Percentiles rank a stretch among this genome's conserved stretches.
Conservation (phyloP, 2,329 filamentous ascomycete species). For the Trichoderma arundinaceum region DNA sequence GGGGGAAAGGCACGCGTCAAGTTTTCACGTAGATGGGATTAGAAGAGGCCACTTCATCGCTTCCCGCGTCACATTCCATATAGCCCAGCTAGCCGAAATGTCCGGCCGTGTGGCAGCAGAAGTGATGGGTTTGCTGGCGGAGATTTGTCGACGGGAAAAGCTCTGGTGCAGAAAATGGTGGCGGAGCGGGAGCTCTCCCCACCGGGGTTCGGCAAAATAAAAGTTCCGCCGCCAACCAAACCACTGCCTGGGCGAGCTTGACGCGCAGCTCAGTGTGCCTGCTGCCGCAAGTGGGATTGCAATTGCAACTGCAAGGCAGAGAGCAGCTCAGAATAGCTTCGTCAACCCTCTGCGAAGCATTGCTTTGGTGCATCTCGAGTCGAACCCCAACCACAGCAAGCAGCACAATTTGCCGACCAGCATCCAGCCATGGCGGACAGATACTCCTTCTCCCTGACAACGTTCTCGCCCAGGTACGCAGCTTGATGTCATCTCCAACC, state of each 20-base stretch:
- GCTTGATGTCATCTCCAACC: constrained; percentile 24
- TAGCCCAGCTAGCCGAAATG: constrained; percentile 13
- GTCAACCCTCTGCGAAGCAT: constrained; percentile 28
- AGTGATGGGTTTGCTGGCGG: constrained; percentile 16
- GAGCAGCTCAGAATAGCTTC: constrained; percentile 44
- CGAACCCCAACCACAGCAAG: constrained; percentile 26
- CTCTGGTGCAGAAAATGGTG: background rate
- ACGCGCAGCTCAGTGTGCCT: constrained; percentile 50
- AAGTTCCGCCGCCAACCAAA: constrained; percentile 37
- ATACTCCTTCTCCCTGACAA: constrained; percentile 99
- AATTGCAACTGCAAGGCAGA: constrained; percentile 39
- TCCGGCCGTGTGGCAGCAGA: constrained; percentile 24
- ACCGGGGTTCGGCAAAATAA: constrained; percentile 39
- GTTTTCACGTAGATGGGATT: constrained; percentile 16
- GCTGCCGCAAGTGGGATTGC: constrained; percentile 37
- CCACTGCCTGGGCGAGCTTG: constrained; percentile 39
- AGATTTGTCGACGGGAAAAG: constrained; percentile 15
- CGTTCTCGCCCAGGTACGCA: constrained; percentile 96
- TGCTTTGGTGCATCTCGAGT: constrained; percentile 36
- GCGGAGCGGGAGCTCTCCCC: constrained; percentile 27
- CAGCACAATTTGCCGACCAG: constrained; percentile 27
- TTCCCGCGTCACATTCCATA: constrained; percentile 21
- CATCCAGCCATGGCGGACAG: constrained; percentile 82
- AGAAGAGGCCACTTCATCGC: constrained; percentile 45
- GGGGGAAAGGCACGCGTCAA: constrained; percentile 6